These are phyloP conservation scores for Sclerotinia sclerotiorum DNA, from an alignment of 2,329 filamentous ascomycete species.

Conservation along the genomic window DNA sequence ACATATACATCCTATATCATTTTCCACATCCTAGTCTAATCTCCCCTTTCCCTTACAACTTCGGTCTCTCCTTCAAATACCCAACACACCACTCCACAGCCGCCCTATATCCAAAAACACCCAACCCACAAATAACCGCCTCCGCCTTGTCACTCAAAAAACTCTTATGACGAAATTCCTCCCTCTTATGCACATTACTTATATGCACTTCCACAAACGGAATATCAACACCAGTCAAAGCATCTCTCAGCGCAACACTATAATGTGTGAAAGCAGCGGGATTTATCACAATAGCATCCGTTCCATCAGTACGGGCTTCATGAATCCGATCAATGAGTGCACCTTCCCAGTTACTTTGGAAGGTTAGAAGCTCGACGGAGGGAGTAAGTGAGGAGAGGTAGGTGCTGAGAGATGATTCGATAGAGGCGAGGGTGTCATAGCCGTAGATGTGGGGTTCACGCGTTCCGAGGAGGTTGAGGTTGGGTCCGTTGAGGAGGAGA, in stretches of 20 bases:
- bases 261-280: conserved; percentile 75
- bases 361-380: conserved; percentile 51
- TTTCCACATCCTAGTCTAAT: neutral
- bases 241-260: conserved; percentile 73
- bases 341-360: conserved; percentile 79
- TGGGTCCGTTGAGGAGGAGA: conserved; percentile 77
- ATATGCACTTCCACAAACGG: conserved; percentile 80
- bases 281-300: conserved; percentile 73
- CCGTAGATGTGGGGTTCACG: conserved; percentile 75
- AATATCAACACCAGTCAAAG: conserved; percentile 64
- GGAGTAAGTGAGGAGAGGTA: conserved; percentile 20
- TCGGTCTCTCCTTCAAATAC: conserved; percentile 47
- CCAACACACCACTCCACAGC: conserved; percentile 55
- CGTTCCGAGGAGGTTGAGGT: conserved; percentile 76
- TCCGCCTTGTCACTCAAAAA: conserved; percentile 75
- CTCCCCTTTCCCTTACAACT: conserved; percentile 19
- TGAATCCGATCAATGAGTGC: conserved; percentile 51
- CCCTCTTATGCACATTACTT: conserved; percentile 70
- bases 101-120: conserved; percentile 60
- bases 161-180: conserved; percentile 66
- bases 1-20: neutral
- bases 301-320: conserved; percentile 53
- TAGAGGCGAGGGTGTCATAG: conserved; percentile 62
- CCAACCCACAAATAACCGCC: conserved; percentile 70
- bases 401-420: conserved; percentile 44